Conservation (phyloP, 331 rosid genomes). For the Quercus lobata region DNA sequence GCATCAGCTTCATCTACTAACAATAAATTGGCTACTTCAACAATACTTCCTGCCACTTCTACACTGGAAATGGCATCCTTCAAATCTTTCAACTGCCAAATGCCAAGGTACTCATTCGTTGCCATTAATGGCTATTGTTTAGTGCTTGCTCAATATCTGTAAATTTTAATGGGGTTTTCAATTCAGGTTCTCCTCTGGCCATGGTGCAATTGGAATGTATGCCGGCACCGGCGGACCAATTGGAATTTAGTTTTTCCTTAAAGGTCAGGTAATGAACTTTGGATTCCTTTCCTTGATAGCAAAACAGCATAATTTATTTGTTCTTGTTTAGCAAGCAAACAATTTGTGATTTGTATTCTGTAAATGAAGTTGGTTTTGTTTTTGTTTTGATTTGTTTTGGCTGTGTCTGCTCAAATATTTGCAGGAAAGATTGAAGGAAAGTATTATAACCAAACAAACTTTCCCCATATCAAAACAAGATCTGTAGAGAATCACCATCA, state of each 20-base stretch:
- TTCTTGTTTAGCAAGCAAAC: constrained; percentile 15
- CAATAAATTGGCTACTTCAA: constrained; percentile 42
- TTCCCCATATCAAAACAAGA: constrained; percentile 23
- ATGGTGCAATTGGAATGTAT: constrained; percentile 85
- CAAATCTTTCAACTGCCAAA: constrained; percentile 79
- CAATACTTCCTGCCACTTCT: constrained; percentile 44
- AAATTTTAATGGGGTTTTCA: neutral
- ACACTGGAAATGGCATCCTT: constrained; percentile 69
- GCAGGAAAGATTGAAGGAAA: constrained; percentile 38
- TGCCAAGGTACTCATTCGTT: constrained; percentile 58
- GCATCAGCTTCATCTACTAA: constrained; percentile 41
- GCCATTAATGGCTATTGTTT: neutral
- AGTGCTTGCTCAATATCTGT: neutral
- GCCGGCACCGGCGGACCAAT: constrained; percentile 83
- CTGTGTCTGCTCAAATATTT: neutral
- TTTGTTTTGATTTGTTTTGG: constrained; percentile 5
- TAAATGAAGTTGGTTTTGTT: constrained; percentile 9
- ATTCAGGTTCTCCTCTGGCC: constrained; percentile 76
- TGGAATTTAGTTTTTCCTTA: constrained; percentile 61
- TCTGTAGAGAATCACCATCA: constrained; percentile 61
- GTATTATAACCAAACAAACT: constrained; percentile 38
- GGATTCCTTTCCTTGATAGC: constrained; percentile 1
- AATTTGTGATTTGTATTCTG: constrained; percentile 9
- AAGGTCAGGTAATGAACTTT: constrained; percentile 31
- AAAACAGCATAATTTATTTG: neutral